A percentile compares a stretch with the other conserved stretches of the same genome.
phyloP scores from a whole-genome alignment of 2,329 filamentous ascomycete species.

The Penicillium polonicum region DNA sequence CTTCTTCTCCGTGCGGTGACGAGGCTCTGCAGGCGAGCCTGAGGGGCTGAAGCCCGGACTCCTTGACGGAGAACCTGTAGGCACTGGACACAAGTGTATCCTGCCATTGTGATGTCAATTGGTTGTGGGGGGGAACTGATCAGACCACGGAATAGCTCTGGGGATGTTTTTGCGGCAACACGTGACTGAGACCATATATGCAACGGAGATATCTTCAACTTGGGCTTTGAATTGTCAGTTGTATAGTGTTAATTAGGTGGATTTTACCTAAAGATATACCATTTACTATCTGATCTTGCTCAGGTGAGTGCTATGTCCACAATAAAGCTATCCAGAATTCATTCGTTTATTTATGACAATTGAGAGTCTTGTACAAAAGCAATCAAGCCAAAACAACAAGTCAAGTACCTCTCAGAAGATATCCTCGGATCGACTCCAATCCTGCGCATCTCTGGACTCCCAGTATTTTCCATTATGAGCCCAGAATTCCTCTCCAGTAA shows the following conservation, averaged over 20 bases:
- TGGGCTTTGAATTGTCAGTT: background rate
- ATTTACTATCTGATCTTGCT: background rate
- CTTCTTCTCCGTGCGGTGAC: slow-evolving; percentile 26
- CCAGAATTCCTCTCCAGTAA: slow-evolving; percentile 90
- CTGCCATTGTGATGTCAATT: slow-evolving; percentile 35
- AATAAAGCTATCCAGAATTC: background rate
- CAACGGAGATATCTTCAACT: background rate
- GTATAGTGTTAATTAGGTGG: background rate
- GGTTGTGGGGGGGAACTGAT: slow-evolving; percentile 8
- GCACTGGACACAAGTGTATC: slow-evolving; percentile 44
- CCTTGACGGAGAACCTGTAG: slow-evolving; percentile 37
- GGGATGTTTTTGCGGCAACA: slow-evolving; percentile 13
- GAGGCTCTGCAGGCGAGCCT: slow-evolving; percentile 26
- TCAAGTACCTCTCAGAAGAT: slow-evolving; percentile 56
- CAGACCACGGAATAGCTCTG: slow-evolving; percentile 8
- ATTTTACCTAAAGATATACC: background rate
- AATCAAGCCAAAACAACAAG: background rate
- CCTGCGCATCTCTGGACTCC: slow-evolving; percentile 60
- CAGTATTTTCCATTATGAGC: slow-evolving; percentile 87
- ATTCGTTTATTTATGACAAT: slow-evolving; percentile 17
- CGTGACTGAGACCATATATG: slow-evolving; percentile 15
- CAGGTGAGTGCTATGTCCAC: background rate
- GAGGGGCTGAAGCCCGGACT: slow-evolving; percentile 23
- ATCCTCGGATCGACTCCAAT: slow-evolving; percentile 73
- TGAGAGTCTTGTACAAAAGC: slow-evolving; percentile 16